Base-by-base conservation (phyloP, 257 asterid species). In the Handroanthus guayacan region DNA sequence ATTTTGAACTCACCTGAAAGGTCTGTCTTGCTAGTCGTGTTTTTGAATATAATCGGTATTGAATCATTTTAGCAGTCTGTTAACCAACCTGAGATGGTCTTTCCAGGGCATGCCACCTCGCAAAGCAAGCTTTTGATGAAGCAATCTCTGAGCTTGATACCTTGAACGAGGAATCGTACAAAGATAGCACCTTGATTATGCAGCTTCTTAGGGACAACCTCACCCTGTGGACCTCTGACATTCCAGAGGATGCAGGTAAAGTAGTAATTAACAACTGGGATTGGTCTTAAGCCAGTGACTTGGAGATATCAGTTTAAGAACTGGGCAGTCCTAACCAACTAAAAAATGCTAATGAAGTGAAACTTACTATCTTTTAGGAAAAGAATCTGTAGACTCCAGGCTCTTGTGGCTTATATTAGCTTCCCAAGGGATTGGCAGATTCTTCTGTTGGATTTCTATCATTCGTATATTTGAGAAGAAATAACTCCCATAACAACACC, bases 121-220 rank as follows among this genome's bases (percentile, higher is more conserved):
- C 31, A 25, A 25, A 25, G 31, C 31, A 25, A 1, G 31, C 31
- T 25, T 25, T 93, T 87, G 98, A 93, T 85, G 98, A 93, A 86
- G 98, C 98, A 70, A 91, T 91, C 77, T 88, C 96, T 0, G 97
- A 93, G 81, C 91, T 93, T 63, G 98, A 93, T 76, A 81, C 88
- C 84, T 85, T 93, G 82, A 89, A 79, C 16, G 98, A 93, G 86
- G 98, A 93, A 69, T 93, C 98, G 45, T 91, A 93, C 89, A 91
- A 93, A 83, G 97, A 93, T 80, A 89, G 97, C 85, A 93, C 97
- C 85, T 81, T 93, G 86, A 93, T 93, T 69, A 84, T 93, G 97
- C 98, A 93, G 76, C 94, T 93, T 83, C 92, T 93, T 14, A 86
- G 96, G 88, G 98, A 92, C 86, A 92, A 90, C 77, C 97, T 92